Conservation (phyloP, 257 asterid species). For the Asclepias syriaca region DNA sequence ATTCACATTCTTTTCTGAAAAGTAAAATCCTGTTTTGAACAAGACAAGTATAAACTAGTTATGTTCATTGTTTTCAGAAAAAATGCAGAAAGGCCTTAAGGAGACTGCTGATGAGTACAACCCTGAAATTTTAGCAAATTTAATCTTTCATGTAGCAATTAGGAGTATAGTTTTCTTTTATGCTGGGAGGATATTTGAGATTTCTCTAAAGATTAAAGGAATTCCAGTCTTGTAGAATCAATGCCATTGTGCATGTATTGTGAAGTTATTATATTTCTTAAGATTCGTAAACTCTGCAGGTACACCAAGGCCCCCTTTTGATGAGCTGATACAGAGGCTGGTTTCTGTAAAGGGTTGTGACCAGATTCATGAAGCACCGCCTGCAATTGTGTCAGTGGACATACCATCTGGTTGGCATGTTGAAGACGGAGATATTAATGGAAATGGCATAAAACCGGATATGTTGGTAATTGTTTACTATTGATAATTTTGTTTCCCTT, state of each 20-base stretch:
- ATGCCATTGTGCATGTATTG: background rate
- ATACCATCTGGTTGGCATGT: conserved; percentile 38
- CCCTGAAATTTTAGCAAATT: background rate
- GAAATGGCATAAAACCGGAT: conserved; percentile 29
- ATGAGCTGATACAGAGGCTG: conserved; percentile 23
- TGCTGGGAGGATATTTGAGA: background rate
- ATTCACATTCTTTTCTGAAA: background rate
- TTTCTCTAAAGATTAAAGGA: background rate
- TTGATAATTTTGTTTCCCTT: background rate
- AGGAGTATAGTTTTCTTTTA: background rate
- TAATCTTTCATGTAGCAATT: background rate
- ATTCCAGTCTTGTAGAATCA: background rate
- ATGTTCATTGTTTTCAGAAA: background rate
- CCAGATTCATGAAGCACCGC: conserved; percentile 9
- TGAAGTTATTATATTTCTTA: background rate
- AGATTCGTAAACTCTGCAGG: conserved; percentile 13
- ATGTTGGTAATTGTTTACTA: conserved; percentile 32
- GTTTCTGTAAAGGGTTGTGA: conserved; percentile 14
- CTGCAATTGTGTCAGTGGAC: conserved; percentile 33
- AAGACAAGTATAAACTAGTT: background rate
- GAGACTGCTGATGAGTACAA: background rate
- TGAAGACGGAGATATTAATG: conserved; percentile 28
- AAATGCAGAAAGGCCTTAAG: background rate
- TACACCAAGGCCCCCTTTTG: conserved; percentile 27
- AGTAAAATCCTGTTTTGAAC: background rate